These are phyloP conservation scores for Fusarium austroafricanum DNA, from an alignment of 2,329 filamentous ascomycete species.

Conservation along the genomic window DNA sequence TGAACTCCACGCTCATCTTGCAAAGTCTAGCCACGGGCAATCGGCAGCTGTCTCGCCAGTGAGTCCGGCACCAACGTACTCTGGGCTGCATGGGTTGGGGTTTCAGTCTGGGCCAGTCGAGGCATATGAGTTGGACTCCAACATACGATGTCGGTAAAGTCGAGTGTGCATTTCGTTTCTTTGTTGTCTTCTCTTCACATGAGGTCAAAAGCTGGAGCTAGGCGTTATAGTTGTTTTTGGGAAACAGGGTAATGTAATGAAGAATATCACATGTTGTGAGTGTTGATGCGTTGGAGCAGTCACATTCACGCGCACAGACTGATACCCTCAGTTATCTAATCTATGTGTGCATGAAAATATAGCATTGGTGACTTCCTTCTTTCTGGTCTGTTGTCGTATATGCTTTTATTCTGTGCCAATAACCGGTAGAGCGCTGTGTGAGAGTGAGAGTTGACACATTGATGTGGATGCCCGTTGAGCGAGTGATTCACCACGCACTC, in stretches of 20 bases:
- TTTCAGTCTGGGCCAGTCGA: slow-evolving; percentile 54
- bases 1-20: slow-evolving; percentile 45
- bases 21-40: slow-evolving; percentile 33
- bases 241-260: neutral
- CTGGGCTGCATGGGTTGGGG: slow-evolving; percentile 35
- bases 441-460: too few relatives aligned
- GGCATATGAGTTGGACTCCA: slow-evolving; percentile 49
- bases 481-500: too few relatives aligned
- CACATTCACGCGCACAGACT: neutral
- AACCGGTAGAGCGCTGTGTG: too few relatives aligned
- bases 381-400: too few relatives aligned
- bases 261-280: neutral
- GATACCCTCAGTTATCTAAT: neutral
- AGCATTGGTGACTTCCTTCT: too few relatives aligned
- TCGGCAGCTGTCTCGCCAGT: slow-evolving; percentile 27
- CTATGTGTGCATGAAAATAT: too few relatives aligned
- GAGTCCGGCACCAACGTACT: slow-evolving; percentile 26
- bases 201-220: neutral
- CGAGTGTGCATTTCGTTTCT: neutral
- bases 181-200: neutral
- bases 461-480: too few relatives aligned
- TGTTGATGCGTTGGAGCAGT: neutral
- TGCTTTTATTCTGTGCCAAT: too few relatives aligned
- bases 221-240: slow-evolving; percentile 20
- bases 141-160: slow-evolving; percentile 16